These are phyloP conservation scores for Solanum hybrid DNA, from an alignment of 305 asterid species.

Conservation along the genomic window DNA sequence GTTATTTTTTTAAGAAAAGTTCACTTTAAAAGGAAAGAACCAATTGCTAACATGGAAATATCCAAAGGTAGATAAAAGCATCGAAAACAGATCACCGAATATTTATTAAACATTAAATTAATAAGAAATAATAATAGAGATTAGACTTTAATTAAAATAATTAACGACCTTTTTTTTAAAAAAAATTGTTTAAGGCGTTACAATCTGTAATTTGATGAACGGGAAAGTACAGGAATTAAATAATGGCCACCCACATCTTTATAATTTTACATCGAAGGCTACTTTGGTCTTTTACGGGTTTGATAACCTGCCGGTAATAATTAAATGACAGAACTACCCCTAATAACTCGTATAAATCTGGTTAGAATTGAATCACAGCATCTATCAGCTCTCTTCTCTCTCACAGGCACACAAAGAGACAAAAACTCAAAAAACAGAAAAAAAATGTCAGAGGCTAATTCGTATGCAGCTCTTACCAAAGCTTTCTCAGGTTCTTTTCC, in stretches of 20 bases:
- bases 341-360: background rate
- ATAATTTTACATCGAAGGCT: background rate
- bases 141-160: background rate
- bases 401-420: background rate
- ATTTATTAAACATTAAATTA: background rate
- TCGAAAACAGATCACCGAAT: background rate
- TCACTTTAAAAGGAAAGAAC: background rate
- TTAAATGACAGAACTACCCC: background rate
- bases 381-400: background rate
- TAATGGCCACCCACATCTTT: background rate
- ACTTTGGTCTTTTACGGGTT: background rate
- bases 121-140: background rate
- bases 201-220: background rate
- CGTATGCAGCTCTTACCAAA: conserved; percentile 44
- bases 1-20: background rate
- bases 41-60: background rate
- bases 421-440: background rate
- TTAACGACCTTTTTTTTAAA: background rate
- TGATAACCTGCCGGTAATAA: background rate
- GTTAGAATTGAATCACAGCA: background rate
- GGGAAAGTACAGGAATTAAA: background rate
- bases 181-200: background rate
- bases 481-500: conserved; percentile 57
- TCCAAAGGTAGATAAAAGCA: background rate
- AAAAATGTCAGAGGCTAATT: conserved; percentile 51